A percentile compares a stretch with the other conserved stretches of the same genome.
phyloP scores from a whole-genome alignment of 495 filamentous ascomycete species.

The Penicillium maclennaniae region DNA sequence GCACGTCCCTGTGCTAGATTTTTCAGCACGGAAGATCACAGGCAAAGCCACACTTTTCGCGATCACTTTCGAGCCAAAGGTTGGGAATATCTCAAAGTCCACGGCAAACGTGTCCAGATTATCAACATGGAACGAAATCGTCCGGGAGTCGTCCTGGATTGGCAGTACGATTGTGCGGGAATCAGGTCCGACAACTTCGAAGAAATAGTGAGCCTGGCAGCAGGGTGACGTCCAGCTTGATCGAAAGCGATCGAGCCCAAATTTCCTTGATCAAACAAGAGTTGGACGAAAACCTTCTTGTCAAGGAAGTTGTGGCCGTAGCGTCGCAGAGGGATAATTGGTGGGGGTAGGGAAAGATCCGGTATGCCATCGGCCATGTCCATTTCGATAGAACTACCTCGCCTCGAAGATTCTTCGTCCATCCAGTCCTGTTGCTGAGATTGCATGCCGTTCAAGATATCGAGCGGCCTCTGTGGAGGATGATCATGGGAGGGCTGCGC shows the following conservation, averaged over 20 bases:
- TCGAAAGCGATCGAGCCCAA: slow-evolving; percentile 81
- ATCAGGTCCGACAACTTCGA: slow-evolving; percentile 94
- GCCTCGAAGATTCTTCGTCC: slow-evolving; percentile 38
- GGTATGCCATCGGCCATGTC: slow-evolving; percentile 85
- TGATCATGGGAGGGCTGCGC: slow-evolving; percentile 34
- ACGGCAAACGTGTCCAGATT: slow-evolving; percentile 86
- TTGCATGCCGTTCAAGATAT: slow-evolving; percentile 33
- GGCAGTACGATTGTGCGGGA: slow-evolving; percentile 88
- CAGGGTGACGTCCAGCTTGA: slow-evolving; percentile 92
- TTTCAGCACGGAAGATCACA: slow-evolving; percentile 69
- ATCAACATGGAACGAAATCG: slow-evolving; percentile 94
- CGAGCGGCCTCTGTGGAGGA: slow-evolving; percentile 29
- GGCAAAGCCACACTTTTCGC: slow-evolving; percentile 91
- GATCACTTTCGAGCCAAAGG: slow-evolving; percentile 95
- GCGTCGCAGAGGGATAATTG: slow-evolving; percentile 88
- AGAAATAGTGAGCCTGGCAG: slow-evolving; percentile 90
- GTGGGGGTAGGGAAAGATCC: slow-evolving; percentile 85
- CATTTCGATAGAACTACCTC: slow-evolving; percentile 58
- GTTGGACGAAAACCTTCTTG: slow-evolving; percentile 89
- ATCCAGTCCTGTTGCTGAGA: slow-evolving; percentile 33
- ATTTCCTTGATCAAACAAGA: slow-evolving; percentile 72
- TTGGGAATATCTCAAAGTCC: slow-evolving; percentile 96
- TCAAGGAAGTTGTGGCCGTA: slow-evolving; percentile 99
- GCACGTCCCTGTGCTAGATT: slow-evolving; percentile 74
- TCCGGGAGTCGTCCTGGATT: slow-evolving; percentile 89